phyloP scores from a whole-genome alignment of 2,329 filamentous ascomycete species.

The Botrytis hyacinthi region DNA sequence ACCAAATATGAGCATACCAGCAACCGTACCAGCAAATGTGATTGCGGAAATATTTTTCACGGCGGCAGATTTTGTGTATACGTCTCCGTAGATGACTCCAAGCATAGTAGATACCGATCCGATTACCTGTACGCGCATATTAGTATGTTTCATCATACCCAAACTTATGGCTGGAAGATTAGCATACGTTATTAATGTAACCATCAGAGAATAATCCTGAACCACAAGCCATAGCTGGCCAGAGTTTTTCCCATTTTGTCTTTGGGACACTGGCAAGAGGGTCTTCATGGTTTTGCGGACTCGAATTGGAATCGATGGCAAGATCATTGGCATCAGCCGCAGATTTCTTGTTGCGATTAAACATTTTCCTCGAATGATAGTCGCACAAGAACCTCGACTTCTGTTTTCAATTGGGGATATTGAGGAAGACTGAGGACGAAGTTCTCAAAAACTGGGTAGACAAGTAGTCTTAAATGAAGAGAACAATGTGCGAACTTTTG shows the following conservation, averaged over 20 bases:
- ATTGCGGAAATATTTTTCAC: constrained; percentile 76
- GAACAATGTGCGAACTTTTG: background rate
- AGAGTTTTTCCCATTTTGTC: constrained; percentile 33
- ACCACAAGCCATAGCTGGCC: constrained; percentile 79
- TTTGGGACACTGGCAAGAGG: constrained; percentile 29
- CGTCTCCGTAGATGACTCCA: constrained; percentile 60
- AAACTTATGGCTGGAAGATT: background rate
- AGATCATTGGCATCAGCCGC: constrained; percentile 13
- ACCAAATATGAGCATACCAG: constrained; percentile 79
- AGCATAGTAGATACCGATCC: constrained; percentile 83
- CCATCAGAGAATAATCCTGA: constrained; percentile 89
- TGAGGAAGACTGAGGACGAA: background rate
- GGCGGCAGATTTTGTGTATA: constrained; percentile 68
- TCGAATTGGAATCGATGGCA: constrained; percentile 14
- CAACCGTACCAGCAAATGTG: constrained; percentile 80
- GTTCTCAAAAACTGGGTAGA: background rate
- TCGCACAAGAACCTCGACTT: background rate
- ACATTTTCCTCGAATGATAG: constrained; percentile 18
- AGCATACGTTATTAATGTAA: constrained; percentile 77
- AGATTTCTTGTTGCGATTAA: constrained; percentile 23
- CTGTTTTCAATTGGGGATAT: background rate
- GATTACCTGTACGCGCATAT: constrained; percentile 57
- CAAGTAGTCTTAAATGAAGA: background rate
- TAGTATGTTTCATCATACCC: background rate
- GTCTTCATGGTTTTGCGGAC: constrained; percentile 22